Evolutionary conservation across 1,284 basidiomycete genomes (phyloP), one percentile per base, ranked within the genome.

Genomic region (Ganoderma sp.): DNA sequence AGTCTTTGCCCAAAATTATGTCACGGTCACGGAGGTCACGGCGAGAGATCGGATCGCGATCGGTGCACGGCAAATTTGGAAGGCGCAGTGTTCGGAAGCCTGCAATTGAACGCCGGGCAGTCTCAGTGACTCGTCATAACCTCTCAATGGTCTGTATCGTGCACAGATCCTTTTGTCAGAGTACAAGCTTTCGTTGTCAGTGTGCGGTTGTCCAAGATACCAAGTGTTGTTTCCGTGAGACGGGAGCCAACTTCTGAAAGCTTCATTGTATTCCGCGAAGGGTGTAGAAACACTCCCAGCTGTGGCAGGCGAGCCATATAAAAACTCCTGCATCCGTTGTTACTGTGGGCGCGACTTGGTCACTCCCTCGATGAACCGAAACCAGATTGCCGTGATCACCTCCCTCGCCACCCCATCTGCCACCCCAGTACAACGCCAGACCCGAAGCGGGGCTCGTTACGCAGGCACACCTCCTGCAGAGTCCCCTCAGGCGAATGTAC

Each of bases 1-100:
- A 32, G 7, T 32, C 2, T 28, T 2, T 25, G 37, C 22, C 64
- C 69, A 68, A 71, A 71, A 68, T 68, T 63, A 65, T 67, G 69
- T 64, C 65, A 66, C 61, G 19, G 57, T 69, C 56, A 66, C 25
- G 2, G 14, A 1, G 1, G 64, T 60, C 43, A 63, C 62, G 2
- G n/a, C 12, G 4, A 43, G 65, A 69, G 67, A 60, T 67, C 34
- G 17, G 69, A 67, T 67, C 48, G 8, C 28, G 17, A 54, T 52
- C 54, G 32, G 8, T 39, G 14, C 41, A 34, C 12, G 17, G 19
- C n/a, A 9, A 10, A 9, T 48, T 48, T 48, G 45, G 45, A 48
- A 43, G 17, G 17, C 5, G 14, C 42, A 4, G 42, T 43, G 42
- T 43, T 43, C 42, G 42, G 4, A 15, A 14, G 5, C 2, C 37